Base-by-base conservation (phyloP, 192 early-diverging fungal species). In the Chytriomyces sp. region DNA sequence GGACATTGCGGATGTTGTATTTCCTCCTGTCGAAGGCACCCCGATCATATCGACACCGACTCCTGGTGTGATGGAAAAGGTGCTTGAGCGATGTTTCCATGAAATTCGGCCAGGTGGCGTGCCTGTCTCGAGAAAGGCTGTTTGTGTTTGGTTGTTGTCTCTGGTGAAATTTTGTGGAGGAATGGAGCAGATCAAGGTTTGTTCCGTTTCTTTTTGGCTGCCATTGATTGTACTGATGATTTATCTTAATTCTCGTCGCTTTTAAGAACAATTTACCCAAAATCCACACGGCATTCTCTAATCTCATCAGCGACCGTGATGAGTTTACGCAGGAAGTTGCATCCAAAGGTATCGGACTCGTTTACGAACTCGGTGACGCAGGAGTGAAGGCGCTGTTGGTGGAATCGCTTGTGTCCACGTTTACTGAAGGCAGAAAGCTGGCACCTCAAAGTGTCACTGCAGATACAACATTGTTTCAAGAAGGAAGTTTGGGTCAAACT, bases 311-410 rank as follows among this genome's bases (percentile, higher is more conserved):
- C 6, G 95, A 97, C 72, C 87, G 91, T 43, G 95, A 97, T 86
- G 95, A 95, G 24, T 90, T 96, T 61, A 91, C 89, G 11, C 94
- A 96, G 66, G 94, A 96, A 72, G 88, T 92, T 53, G 94, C 94
- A 2, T 93, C 92, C n/a, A 94, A 94, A 73, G 93, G 94, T 45
- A 88, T 95, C 61, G 91, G 93, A 45, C 79, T 95, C 10, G 90
- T 94, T 0, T 96, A 94, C 70, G 93, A 96, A 65, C 80, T 91
- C 45, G 93, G 93, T 13, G 93, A 95, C 78, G 82, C 85, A 43
- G 82, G 81, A 4, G 85, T 92, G 44, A 86, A 90, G 61, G 83
- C 86, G 49, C 88, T 91, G 45, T 86, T 96, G 62, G 91, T 96
- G 5, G 79, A 82, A 23, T 89, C 90, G 0, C 83, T 96, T 20